A percentile compares a stretch with the other conserved stretches of the same genome.
phyloP scores from a whole-genome alignment of 2,329 filamentous ascomycete species.

The Orbilia brochopaga region DNA sequence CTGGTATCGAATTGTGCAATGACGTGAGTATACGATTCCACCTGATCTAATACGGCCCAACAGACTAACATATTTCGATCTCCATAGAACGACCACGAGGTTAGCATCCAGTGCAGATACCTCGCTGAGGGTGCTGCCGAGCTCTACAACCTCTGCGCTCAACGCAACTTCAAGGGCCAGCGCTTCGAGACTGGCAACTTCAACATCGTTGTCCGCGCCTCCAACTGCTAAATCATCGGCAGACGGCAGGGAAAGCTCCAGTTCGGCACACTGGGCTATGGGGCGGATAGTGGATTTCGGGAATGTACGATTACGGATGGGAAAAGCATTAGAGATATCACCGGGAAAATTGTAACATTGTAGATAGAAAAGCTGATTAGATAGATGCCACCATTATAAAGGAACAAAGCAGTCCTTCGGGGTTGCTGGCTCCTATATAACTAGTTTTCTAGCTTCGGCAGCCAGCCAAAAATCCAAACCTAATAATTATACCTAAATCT shows the following conservation, averaged over 20 bases:
- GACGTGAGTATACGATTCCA: background rate
- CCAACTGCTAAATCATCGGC: no score
- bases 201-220: background rate
- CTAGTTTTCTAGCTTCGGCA: background rate
- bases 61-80: background rate
- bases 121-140: conserved; percentile 1
- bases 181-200: background rate
- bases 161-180: background rate
- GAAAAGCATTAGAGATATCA: no score
- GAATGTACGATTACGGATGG: no score
- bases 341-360: no score
- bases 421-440: background rate
- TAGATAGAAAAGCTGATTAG: no score
- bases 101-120: background rate
- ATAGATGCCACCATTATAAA: no score
- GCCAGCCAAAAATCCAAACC: background rate
- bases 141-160: background rate
- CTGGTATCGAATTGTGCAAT: background rate
- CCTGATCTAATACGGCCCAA: background rate
- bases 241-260: no score
- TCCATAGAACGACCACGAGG: background rate
- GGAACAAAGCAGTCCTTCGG: no score
- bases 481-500: no score
- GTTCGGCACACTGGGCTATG: no score
- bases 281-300: no score